phyloP scores from a whole-genome alignment of 1,284 basidiomycete species.

The Cryptococcus sp. region DNA sequence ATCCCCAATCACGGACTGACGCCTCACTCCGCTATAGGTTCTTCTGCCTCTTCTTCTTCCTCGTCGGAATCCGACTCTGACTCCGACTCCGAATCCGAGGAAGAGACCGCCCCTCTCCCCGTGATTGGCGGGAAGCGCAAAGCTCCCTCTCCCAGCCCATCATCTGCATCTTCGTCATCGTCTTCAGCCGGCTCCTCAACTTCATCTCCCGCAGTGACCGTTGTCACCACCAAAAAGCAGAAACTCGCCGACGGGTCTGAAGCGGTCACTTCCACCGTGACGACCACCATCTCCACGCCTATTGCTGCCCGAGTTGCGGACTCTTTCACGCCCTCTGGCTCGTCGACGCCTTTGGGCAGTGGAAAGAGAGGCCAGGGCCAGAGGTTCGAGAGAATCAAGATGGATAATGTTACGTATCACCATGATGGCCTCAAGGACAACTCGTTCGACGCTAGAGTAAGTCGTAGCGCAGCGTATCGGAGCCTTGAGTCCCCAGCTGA shows the following conservation, averaged over 20 bases:
- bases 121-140: conserved; percentile 38
- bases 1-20: too few relatives aligned
- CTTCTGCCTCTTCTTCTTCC: conserved; percentile 41
- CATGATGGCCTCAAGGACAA: conserved; percentile 73
- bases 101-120: conserved; percentile 17
- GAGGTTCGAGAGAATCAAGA: conserved; percentile 82
- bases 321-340: not conserved
- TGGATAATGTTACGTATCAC: conserved; percentile 61
- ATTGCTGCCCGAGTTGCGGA: not conserved
- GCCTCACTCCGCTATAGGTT: not conserved
- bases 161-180: conserved; percentile 34
- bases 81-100: conserved; percentile 18
- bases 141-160: conserved; percentile 35
- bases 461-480: conserved; percentile 27
- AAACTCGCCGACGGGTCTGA: conserved; percentile 26
- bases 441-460: conserved; percentile 76
- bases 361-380: conserved; percentile 43
- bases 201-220: conserved; percentile 19
- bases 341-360: conserved; percentile 26
- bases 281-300: conserved; percentile 22
- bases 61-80: conserved; percentile 28
- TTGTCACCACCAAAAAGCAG: conserved; percentile 42
- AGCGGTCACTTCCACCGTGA: conserved; percentile 30
- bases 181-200: conserved; percentile 23
- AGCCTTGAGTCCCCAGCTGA: conserved; percentile 4